Base-by-base conservation (phyloP, 208 protist species). In the Trypanosoma caninum region DNA sequence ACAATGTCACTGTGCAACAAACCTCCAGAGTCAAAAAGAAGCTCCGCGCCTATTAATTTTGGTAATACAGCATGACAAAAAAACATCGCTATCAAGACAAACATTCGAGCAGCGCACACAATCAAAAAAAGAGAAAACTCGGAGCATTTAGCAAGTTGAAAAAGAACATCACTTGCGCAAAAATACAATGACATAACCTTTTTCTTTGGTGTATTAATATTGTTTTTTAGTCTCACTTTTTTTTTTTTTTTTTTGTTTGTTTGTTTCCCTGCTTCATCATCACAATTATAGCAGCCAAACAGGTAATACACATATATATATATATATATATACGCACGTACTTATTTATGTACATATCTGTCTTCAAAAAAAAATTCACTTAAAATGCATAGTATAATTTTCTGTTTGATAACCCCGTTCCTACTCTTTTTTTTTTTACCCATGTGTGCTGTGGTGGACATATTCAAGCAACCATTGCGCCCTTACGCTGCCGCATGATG, bases 391-490 rank as follows among this genome's bases (percentile, higher is more conserved):
- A 25, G 35, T 16, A 16, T 2, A 6, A 11, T 37, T 14, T 16
- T 37, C 3, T 37, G 23, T 62, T 38, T 53, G 23, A 30, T 11
- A 23, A n/a, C n/a, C n/a, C n/a, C n/a, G n/a, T n/a, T n/a, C n/a
- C n/a, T n/a, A n/a, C n/a, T n/a, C n/a, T n/a, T n/a, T n/a, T n/a
- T n/a, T n/a, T 8, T 46, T 20, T 57, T 59, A 72, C n/a, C 52
- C 60, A 52, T 93, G 87, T 2, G 82, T 87, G 67, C 76, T 63
- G 55, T 89, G 69, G 56, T 93, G 87, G 28, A 93, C 80, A 42
- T 90, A 93, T 72, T 93, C 87, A 76, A 90, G 82, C 65, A 82
- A 65, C 83, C 87, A 93, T 59, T 93, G 87, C 9, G 80, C 83
- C 53, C 74, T 84, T 1, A 62, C 27, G 44, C 87, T 90, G 22